A percentile compares a stretch with the other conserved stretches of the same genome.
These are phyloP conservation scores for Ichthyophthirius multifiliis DNA, from an alignment of 169 alveolate genomes.

Conservation along the genomic window DNA sequence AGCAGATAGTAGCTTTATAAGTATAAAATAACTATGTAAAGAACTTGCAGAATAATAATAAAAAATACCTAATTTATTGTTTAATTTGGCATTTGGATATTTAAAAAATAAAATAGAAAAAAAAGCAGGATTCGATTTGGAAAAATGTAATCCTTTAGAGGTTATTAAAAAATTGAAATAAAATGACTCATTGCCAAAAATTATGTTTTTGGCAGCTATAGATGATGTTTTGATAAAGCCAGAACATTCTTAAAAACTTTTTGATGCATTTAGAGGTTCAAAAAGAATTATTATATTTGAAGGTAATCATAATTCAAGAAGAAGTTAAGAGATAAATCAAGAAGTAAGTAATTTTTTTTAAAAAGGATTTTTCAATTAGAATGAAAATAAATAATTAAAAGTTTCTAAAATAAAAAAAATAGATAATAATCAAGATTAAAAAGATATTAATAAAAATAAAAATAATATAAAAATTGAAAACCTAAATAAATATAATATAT, in stretches of 20 bases:
- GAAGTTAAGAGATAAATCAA: conserved; percentile 20
- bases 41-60: conserved; percentile 13
- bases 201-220: conserved; percentile 20
- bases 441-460: no score
- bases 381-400: background rate
- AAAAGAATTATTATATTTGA: conserved; percentile 19
- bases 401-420: background rate
- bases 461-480: no score
- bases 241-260: background rate
- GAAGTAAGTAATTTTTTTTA: conserved; percentile 9
- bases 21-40: conserved; percentile 39
- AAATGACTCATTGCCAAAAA: background rate
- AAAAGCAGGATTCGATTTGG: conserved; percentile 25
- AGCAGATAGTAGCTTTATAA: conserved; percentile 57
- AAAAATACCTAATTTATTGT: conserved; percentile 21
- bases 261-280: conserved; percentile 12
- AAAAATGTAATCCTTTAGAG: conserved; percentile 17
- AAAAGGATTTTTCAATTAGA: background rate
- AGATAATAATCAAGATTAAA: no score
- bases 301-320: conserved; percentile 29
- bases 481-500: no score
- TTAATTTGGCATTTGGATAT: conserved; percentile 19
- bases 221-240: conserved; percentile 8
- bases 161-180: conserved; percentile 6
- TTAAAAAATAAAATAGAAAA: conserved; percentile 12